Evolutionary conservation across 306 rosid species (phyloP), one percentile per base, ranked within the genome.

Genomic region (Lathyrus aphaca): DNA sequence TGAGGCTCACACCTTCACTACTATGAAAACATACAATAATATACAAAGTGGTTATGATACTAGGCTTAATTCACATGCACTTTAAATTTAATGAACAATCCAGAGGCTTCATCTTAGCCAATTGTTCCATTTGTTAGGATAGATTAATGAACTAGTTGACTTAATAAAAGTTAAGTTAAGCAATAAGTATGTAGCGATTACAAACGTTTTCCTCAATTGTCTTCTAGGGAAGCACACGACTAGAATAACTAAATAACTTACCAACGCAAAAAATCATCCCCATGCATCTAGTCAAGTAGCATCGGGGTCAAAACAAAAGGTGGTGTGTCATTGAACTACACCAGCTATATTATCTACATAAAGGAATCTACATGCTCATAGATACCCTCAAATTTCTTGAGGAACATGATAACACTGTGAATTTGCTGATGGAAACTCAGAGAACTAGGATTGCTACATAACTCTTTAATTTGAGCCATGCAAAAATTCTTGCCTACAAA

Each of bases 361-460:
- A 95, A 95, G 78, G 96, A 91, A 91, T 95, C 97, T 65, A 91
- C 84, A 56, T 82, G 86, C 87, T 86, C 85, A 69, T 97, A 86
- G 49, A 89, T 89, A 76, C 90, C 90, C 70, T 91, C 97, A 19
- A 88, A 86, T 77, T 82, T 84, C 77, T 84, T 94, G 70, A 95
- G 96, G 2, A 2, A 21, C 23, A 21, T 21, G 23, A 21, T 2
- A 21, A 21, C 2, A 21, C 2, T 2, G 2, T 21, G 23, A 21
- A 21, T 21, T 21, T 21, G 23, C 23, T 21, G 1, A 2, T 21
- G 23, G 23, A 69, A 87, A 72, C 82, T 72, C 74, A 85, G 19
- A 48, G 85, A 80, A 68, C 79, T 73, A 49, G 95, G 86, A 76
- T 80, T 89, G 35, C 77, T 84, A 76, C 88, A 84, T 79, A 95